Percentiles rank a stretch among this genome's conserved stretches.
phyloP scores from a whole-genome alignment of 2,329 filamentous ascomycete species.

The Cladosporium sp. region DNA sequence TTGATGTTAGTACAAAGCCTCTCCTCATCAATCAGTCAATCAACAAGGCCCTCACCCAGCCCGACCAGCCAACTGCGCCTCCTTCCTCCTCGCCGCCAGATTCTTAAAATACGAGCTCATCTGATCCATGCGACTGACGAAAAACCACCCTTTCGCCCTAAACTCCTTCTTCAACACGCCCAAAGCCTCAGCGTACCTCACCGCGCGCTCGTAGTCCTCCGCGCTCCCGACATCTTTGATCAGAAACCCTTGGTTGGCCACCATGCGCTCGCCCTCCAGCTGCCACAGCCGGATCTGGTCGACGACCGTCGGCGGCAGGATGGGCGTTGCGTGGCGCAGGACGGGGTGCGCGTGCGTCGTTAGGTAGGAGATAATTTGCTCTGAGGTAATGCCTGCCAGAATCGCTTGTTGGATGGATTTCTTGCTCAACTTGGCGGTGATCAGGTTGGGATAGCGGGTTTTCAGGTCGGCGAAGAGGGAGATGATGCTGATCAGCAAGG shows the following conservation, averaged over 20 bases:
- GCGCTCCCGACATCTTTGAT: slow-evolving; percentile 73
- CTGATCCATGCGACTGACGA: slow-evolving; percentile 87
- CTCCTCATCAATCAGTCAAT: too few species aligned
- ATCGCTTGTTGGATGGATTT: slow-evolving; percentile 85
- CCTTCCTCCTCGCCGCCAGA: slow-evolving; percentile 42
- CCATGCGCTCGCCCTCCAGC: slow-evolving; percentile 92
- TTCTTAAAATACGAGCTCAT: slow-evolving; percentile 71
- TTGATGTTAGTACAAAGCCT: too few species aligned
- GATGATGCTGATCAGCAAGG: slow-evolving; percentile 90
- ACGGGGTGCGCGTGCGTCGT: slow-evolving; percentile 91
- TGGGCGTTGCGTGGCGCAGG: slow-evolving; percentile 71
- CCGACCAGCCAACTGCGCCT: slow-evolving; percentile 8
- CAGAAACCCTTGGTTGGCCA: slow-evolving; percentile 74
- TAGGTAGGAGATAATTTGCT: slow-evolving; percentile 93
- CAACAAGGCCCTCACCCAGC: background rate
- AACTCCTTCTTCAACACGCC: slow-evolving; percentile 87
- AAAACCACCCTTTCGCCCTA: slow-evolving; percentile 77
- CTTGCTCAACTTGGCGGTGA: slow-evolving; percentile 86
- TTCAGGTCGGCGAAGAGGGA: slow-evolving; percentile 83
- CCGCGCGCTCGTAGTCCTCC: slow-evolving; percentile 66
- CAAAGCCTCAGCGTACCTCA: slow-evolving; percentile 78
- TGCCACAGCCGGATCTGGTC: slow-evolving; percentile 98
- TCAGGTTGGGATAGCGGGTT: slow-evolving; percentile 90
- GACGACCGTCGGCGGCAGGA: slow-evolving; percentile 90
- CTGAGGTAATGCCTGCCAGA: slow-evolving; percentile 82